A percentile compares a stretch with the other conserved stretches of the same genome.
Conservation (phyloP, 129 eudicot genomes). For the Flaveria sonorensis region DNA sequence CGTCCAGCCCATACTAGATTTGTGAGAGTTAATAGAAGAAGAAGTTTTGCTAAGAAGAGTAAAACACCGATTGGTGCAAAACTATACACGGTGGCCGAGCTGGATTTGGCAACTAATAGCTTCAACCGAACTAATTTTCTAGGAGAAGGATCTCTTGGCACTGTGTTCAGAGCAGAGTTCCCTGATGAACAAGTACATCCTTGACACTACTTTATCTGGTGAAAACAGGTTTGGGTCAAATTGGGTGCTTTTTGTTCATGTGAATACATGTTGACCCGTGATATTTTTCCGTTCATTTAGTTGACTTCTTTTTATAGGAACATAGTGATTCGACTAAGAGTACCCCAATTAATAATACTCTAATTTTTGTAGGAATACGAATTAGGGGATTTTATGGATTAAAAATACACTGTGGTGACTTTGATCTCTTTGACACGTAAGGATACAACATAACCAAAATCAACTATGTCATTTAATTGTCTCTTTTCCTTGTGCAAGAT, state of each 20-base stretch:
- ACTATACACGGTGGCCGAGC: conserved; percentile 61
- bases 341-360: too few relatives aligned
- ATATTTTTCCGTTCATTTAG: too few relatives aligned
- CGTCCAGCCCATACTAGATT: conserved; percentile 57
- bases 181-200: conserved; percentile 72
- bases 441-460: too few relatives aligned
- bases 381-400: too few relatives aligned
- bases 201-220: background rate
- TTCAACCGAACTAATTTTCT: conserved; percentile 64
- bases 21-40: conserved; percentile 49
- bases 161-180: conserved; percentile 84
- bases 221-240: too few relatives aligned
- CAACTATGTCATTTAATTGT: background rate
- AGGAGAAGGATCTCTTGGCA: conserved; percentile 93
- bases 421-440: too few relatives aligned
- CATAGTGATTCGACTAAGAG: too few relatives aligned
- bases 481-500: conserved; percentile 41
- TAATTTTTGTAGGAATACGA: too few relatives aligned
- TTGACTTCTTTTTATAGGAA: too few relatives aligned
- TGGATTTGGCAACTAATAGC: conserved; percentile 71
- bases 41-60: conserved; percentile 62
- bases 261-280: too few relatives aligned
- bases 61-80: conserved; percentile 64
- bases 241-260: too few relatives aligned
- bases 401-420: too few relatives aligned